These are phyloP conservation scores for Dryadomyces quercus-mongolicae DNA, from an alignment of 2,329 filamentous ascomycete species.

Conservation along the genomic window DNA sequence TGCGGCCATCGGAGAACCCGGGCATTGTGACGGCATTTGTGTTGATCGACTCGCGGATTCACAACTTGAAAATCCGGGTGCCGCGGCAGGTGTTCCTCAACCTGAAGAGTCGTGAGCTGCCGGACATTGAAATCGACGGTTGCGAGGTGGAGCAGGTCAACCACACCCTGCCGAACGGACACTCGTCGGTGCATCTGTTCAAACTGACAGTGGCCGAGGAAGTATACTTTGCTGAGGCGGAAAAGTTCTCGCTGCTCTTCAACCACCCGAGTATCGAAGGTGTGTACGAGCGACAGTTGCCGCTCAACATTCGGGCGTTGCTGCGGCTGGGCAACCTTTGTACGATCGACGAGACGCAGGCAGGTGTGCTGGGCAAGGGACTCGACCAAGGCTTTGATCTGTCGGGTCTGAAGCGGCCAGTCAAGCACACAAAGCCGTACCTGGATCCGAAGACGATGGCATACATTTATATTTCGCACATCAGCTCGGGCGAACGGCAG, in stretches of 20 bases:
- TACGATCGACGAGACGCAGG: constrained; percentile 82
- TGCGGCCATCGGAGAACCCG: constrained; percentile 69
- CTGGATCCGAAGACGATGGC: constrained; percentile 62
- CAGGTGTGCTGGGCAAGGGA: constrained; percentile 83
- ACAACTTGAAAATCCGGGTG: constrained; percentile 78
- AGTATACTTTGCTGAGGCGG: constrained; percentile 70
- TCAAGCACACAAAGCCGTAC: constrained; percentile 52
- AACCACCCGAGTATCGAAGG: constrained; percentile 92
- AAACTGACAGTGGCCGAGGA: constrained; percentile 85
- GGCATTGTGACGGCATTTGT: constrained; percentile 84
- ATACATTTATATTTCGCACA: constrained; percentile 88
- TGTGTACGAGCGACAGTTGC: constrained; percentile 90
- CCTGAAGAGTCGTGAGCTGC: constrained; percentile 73
- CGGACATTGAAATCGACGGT: constrained; percentile 74
- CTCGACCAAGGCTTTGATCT: constrained; percentile 91
- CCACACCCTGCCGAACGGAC: constrained; percentile 87
- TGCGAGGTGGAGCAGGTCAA: constrained; percentile 89
- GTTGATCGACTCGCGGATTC: constrained; percentile 85
- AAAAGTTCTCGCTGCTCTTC: constrained; percentile 73
- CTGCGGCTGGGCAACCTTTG: constrained; percentile 84
- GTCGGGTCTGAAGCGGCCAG: constrained; percentile 54
- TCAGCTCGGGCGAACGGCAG: constrained; percentile 79
- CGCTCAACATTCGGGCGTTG: constrained; percentile 74
- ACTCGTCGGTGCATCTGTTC: constrained; percentile 87
- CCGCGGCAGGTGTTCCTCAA: constrained; percentile 86